Evolutionary conservation across 1,139 yeast species (phyloP).

Genomic region (Kurtzmaniella natalensis): DNA sequence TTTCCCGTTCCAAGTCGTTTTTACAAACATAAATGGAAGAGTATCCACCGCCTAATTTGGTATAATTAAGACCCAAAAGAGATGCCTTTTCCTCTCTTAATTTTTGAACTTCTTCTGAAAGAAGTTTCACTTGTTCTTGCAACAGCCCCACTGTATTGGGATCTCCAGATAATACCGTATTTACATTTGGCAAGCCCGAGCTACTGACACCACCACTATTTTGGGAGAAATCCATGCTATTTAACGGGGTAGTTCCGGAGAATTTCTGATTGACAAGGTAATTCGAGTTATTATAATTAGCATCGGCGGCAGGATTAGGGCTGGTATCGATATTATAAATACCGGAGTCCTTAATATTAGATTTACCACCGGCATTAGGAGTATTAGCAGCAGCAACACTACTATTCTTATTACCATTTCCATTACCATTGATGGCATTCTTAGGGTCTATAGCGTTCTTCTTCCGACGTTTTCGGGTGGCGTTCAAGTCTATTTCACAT

Average conservation of each 20-base stretch:
- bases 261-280: no score
- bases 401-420: no score
- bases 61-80: background rate
- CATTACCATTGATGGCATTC: no score
- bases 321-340: no score
- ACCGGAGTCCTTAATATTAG: background rate
- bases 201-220: no score
- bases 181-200: no score
- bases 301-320: background rate
- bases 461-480: conserved; percentile 50
- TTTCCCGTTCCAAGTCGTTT: conserved; percentile 34
- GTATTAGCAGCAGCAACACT: conserved; percentile 7
- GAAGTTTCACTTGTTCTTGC: conserved; percentile 17
- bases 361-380: background rate
- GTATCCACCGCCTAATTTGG: background rate
- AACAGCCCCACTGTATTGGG: conserved; percentile 11
- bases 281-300: background rate
- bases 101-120: conserved; percentile 22
- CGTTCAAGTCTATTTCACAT: conserved; percentile 68
- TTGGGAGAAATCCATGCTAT: background rate
- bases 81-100: conserved; percentile 6
- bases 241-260: background rate
- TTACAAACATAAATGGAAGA: conserved; percentile 23
- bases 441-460: no score
- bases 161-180: background rate